Conservation (phyloP, 768 basidiomycete species). For the Amanita polypyramis region DNA sequence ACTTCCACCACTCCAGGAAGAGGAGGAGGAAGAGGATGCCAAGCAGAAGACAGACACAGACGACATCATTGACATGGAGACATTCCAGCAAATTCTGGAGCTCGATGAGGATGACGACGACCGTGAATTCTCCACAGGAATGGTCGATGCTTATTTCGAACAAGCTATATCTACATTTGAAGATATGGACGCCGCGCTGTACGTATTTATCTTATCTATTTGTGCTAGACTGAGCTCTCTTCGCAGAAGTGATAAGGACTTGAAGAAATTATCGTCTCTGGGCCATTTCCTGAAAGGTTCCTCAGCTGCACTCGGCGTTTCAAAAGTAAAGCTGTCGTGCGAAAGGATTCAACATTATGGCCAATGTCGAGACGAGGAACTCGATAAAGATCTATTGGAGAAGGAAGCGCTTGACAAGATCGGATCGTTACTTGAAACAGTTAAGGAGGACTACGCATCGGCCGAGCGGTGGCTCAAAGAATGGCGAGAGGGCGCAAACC, state of each 20-base stretch:
- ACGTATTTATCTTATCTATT: conserved; percentile 23
- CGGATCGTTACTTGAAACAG: conserved; percentile 38
- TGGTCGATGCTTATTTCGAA: conserved; percentile 71
- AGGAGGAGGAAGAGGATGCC: background rate
- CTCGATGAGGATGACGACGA: conserved; percentile 74
- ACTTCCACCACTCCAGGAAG: background rate
- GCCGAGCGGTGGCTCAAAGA: conserved; percentile 62
- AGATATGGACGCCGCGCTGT: conserved; percentile 75
- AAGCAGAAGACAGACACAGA: conserved; percentile 10
- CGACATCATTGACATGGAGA: conserved; percentile 60
- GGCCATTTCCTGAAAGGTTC: conserved; percentile 98
- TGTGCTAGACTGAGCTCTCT: conserved; percentile 7
- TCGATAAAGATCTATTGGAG: conserved; percentile 26
- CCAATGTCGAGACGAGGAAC: conserved; percentile 48
- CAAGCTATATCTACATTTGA: conserved; percentile 73
- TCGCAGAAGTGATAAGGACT: conserved; percentile 44
- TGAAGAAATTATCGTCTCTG: conserved; percentile 53
- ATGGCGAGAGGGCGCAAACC: conserved; percentile 10
- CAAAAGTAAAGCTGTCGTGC: conserved; percentile 73
- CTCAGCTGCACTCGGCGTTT: conserved; percentile 84
- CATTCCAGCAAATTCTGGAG: conserved; percentile 81
- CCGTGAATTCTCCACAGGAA: conserved; percentile 65
- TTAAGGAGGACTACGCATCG: conserved; percentile 56
- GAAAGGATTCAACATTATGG: conserved; percentile 90
- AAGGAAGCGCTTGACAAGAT: conserved; percentile 52